phyloP scores from a whole-genome alignment of 2,329 filamentous ascomycete species.

The Paecilomyces variotii region DNA sequence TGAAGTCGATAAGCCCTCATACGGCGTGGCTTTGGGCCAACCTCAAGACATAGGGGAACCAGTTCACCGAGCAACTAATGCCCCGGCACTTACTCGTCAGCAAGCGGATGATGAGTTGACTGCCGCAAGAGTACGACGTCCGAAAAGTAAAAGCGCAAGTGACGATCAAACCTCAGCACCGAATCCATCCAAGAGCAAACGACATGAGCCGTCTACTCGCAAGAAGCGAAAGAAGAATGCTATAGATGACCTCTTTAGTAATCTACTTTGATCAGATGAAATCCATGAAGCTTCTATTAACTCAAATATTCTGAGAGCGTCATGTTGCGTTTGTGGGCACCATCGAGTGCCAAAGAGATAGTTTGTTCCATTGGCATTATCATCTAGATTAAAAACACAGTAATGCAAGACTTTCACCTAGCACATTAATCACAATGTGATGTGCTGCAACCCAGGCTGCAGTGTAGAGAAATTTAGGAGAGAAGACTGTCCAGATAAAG shows the following conservation, averaged over 20 bases:
- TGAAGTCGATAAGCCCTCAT: not conserved
- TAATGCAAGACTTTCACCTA: conserved; percentile 52
- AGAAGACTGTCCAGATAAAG: conserved; percentile 99
- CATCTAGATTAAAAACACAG: not conserved
- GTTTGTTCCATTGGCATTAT: not conserved
- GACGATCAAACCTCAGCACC: not conserved
- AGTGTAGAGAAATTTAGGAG: conserved; percentile 88
- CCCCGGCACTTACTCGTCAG: not conserved
- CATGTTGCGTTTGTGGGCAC: not conserved
- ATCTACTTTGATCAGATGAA: conserved; percentile 34
- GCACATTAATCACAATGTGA: conserved; percentile 66
- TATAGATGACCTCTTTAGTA: conserved; percentile 66
- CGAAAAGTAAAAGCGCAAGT: not conserved
- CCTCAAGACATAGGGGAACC: conserved; percentile 18
- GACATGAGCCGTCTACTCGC: not conserved
- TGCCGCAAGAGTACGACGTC: not conserved
- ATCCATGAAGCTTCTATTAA: not conserved
- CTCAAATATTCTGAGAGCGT: no score
- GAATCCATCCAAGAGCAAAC: conserved; percentile 20
- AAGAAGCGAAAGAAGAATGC: conserved; percentile 55
- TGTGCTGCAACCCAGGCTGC: conserved; percentile 81
- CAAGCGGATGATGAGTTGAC: not conserved
- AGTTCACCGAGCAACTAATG: conserved; percentile 11
- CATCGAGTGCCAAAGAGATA: not conserved
- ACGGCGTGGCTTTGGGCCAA: not conserved